phyloP scores from a whole-genome alignment of 345 rosid species.

The Eucalyptus shirleyi region DNA sequence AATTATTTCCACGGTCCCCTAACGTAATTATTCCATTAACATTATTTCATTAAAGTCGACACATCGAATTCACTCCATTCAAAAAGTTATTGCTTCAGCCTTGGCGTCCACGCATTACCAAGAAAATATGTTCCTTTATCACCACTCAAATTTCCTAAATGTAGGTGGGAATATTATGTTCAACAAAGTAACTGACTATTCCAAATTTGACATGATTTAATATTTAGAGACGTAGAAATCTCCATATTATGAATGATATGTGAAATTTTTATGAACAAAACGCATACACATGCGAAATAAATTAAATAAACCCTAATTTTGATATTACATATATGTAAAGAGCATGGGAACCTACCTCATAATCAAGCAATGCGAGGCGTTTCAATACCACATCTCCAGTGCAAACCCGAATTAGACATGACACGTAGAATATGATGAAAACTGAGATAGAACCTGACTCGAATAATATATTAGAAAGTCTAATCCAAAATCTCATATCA shows the following conservation, averaged over 20 bases:
- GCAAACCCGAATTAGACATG: fast-evolving
- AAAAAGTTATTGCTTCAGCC: not conserved
- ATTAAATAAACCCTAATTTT: fast-evolving
- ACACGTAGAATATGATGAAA: fast-evolving
- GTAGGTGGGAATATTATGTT: fast-evolving
- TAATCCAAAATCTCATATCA: fast-evolving
- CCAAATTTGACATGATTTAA: not conserved
- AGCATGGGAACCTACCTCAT: fast-evolving
- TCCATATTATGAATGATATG: fast-evolving
- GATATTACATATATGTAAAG: fast-evolving
- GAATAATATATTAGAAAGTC: fast-evolving
- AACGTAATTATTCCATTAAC: not conserved
- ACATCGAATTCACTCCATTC: not conserved
- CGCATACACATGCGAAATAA: fast-evolving
- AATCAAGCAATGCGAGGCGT: fast-evolving
- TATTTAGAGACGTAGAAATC: fast-evolving
- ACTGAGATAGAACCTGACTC: fast-evolving
- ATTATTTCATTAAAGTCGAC: not conserved
- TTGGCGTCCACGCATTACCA: not conserved
- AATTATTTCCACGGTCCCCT: not conserved
- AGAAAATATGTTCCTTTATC: not conserved
- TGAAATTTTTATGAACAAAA: not conserved
- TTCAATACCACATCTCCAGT: not conserved
- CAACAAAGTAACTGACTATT: not conserved
- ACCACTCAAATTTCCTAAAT: not conserved